Conservation (phyloP, 2,329 filamentous ascomycete genomes). For the Dendrostoma leiphaemia region DNA sequence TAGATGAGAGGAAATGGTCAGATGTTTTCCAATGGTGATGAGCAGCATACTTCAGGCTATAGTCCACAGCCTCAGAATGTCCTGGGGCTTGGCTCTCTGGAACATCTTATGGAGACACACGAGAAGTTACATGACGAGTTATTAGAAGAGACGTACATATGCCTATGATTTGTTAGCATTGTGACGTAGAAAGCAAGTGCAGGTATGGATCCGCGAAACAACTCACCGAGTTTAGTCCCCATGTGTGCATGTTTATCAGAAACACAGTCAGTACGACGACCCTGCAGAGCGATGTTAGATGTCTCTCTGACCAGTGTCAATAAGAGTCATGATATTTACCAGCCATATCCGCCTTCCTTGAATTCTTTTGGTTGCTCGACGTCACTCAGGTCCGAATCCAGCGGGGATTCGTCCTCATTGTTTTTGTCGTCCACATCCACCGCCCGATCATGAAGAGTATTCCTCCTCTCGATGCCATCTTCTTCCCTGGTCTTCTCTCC, state of each 20-base stretch:
- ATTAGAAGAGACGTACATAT: background rate
- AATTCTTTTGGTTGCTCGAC: slow-evolving; percentile 30
- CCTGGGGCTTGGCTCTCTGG: too few species aligned
- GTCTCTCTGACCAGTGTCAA: too few species aligned
- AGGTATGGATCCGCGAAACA: background rate
- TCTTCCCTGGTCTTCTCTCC: background rate
- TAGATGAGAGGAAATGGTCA: background rate
- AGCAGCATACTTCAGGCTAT: too few species aligned
- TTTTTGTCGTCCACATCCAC: slow-evolving; percentile 1
- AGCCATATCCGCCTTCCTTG: slow-evolving; percentile 59
- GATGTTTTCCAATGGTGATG: background rate
- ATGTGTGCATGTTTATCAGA: slow-evolving; percentile 68
- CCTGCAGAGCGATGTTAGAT: slow-evolving; percentile 27
- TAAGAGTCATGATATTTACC: slow-evolving; percentile 37
- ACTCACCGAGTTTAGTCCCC: slow-evolving; percentile 67
- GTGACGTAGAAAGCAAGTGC: background rate
- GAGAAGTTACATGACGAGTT: background rate
- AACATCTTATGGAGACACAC: too few species aligned
- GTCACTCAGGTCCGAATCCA: slow-evolving; percentile 24
- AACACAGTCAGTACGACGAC: slow-evolving; percentile 54
- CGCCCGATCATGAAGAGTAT: background rate
- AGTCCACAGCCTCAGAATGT: too few species aligned
- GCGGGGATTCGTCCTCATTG: slow-evolving; percentile 3
- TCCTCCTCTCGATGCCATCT: background rate
- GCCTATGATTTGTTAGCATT: slow-evolving; percentile 11